Evolutionary conservation across 352 stramenopile genomes (phyloP).

Genomic region (Globisporangium lucens): DNA sequence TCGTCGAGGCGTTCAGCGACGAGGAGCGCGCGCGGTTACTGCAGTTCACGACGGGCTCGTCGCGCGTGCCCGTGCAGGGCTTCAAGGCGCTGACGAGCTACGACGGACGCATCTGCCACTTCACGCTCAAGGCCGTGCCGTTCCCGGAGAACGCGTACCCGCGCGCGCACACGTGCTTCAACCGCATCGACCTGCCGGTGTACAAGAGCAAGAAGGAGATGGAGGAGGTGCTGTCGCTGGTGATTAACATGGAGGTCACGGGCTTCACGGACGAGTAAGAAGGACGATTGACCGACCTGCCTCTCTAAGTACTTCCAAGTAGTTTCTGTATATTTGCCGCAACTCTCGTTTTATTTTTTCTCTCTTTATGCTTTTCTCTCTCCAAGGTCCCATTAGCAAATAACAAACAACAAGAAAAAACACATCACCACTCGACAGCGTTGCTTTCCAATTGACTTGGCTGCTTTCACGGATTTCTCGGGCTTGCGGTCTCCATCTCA

Average conservation of each 20-base stretch:
- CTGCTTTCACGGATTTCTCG: neutral
- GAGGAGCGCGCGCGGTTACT: constrained; percentile 49
- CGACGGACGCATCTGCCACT: constrained; percentile 57
- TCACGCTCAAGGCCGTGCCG: constrained; percentile 58
- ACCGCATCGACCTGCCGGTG: constrained; percentile 86
- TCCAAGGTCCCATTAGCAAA: neutral
- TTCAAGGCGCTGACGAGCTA: constrained; percentile 65
- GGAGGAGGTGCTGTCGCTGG: constrained; percentile 90
- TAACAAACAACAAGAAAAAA: neutral
- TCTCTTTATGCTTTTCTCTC: neutral
- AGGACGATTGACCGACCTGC: neutral
- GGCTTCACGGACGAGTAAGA: constrained; percentile 82
- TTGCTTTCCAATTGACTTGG: neutral
- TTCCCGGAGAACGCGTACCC: constrained; percentile 56
- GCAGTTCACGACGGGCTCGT: constrained; percentile 56
- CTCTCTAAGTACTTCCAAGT: constrained; percentile 1
- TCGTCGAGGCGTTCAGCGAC: constrained; percentile 49
- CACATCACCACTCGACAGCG: neutral
- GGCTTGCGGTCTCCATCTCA: too few species aligned
- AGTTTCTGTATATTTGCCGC: constrained; percentile 3
- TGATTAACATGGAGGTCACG: constrained; percentile 94
- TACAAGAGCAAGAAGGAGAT: constrained; percentile 92
- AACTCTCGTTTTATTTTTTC: neutral
- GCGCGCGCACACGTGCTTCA: constrained; percentile 82
- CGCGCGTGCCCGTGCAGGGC: constrained; percentile 58